Base-by-base conservation (phyloP, 352 stramenopile species). In the Pythium pyrilobum region DNA sequence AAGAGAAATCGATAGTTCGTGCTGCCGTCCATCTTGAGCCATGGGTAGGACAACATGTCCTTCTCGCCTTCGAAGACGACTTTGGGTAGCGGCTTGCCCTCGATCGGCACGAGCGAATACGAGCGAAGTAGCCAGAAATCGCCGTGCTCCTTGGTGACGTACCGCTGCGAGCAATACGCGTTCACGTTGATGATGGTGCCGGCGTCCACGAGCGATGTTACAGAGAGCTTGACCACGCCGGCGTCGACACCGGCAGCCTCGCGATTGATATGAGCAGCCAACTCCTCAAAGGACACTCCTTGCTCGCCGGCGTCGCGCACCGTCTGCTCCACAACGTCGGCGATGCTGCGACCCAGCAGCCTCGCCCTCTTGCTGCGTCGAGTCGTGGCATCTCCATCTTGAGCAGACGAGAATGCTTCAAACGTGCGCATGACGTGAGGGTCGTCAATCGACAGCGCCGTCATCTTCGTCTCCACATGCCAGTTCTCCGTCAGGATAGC, bases 11-110 rank as follows among this genome's bases (percentile, higher is more conserved):
- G 71, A 56, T 81, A 79, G 52, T 92, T 89, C 27, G 72, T 78
- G 44, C 67, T 74, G 25, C 81, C 79, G 48, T 90, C 72, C 81
- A 90, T 92, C 57, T 89, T 89, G 24, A 90, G 66, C 81, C 81
- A 92, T 24, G 81, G 81, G 51, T 79, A 92, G 25, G 81, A 82
- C 9, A 89, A 56, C 37, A 72, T 85, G 43, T 91, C 72, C 58
- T 89, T 89, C 50, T 89, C 77, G n/a, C 65, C 77, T 64, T 88
- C 74, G 37, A 88, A 89, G 0, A 88, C 45, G 42, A 88, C 69
- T 16, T 69, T 69, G 52, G 12, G 40, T 45, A 38, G 49, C 20
- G 49, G 23, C 24, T 56, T 40, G 12, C 21, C 25, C 10, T 59
- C 32, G 5, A 61, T 21, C 5, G 42, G 66, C 37, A 80, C 56